A percentile compares a stretch with the other conserved stretches of the same genome.
These are phyloP conservation scores for Phytophthora sp. DNA, from an alignment of 352 stramenopile genomes.

Conservation along the genomic window DNA sequence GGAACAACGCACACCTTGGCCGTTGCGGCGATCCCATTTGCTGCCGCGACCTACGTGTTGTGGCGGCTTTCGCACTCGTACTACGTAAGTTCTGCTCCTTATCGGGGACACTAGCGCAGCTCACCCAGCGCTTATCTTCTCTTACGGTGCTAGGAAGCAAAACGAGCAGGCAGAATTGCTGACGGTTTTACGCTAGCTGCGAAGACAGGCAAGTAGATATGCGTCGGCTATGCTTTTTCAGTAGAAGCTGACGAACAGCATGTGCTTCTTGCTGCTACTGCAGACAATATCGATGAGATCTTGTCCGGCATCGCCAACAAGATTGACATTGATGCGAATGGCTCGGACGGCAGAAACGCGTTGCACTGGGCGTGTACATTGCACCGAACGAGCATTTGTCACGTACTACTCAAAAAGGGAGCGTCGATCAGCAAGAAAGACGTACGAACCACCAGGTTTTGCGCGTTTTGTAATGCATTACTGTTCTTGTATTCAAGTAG, in stretches of 20 bases:
- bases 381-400: constrained; percentile 77
- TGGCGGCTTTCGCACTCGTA: constrained; percentile 74
- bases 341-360: constrained; percentile 78
- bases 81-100: constrained; percentile 33
- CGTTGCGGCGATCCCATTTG: constrained; percentile 53
- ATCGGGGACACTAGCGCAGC: too few species aligned
- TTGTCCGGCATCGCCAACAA: constrained; percentile 72
- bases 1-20: constrained; percentile 39
- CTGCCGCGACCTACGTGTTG: constrained; percentile 49
- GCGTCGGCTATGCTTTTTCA: not conserved
- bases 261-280: not conserved
- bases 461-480: not conserved
- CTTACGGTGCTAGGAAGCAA: constrained; percentile 47
- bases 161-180: constrained; percentile 46
- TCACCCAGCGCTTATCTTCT: too few species aligned
- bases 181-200: constrained; percentile 76
- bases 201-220: constrained; percentile 53
- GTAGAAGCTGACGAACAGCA: not conserved
- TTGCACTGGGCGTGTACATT: constrained; percentile 83
- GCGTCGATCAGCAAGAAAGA: constrained; percentile 81
- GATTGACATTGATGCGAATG: constrained; percentile 75
- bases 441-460: constrained; percentile 27
- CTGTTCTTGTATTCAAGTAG: not conserved
- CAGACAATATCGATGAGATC: constrained; percentile 84
- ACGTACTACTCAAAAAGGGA: constrained; percentile 85